Conservation (phyloP, 2,329 filamentous ascomycete genomes). For the Sclerotinia nivalis region DNA sequence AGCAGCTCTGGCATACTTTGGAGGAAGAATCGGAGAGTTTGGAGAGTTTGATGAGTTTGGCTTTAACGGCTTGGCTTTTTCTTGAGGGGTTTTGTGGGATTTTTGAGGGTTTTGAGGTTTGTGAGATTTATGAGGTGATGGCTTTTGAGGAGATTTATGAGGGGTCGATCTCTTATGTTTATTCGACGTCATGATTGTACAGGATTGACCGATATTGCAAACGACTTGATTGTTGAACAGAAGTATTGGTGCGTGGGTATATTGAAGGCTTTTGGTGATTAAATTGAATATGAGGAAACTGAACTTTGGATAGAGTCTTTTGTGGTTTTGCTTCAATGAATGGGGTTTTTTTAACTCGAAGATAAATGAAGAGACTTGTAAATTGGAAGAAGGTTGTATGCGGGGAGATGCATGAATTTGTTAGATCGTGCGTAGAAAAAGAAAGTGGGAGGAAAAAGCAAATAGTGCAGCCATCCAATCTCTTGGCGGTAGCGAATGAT, state of each 20-base stretch:
- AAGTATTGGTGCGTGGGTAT: not conserved
- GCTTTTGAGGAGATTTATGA: not conserved
- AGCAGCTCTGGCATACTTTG: not conserved
- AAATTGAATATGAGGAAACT: not conserved
- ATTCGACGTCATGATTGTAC: not conserved
- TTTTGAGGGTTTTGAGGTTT: not conserved
- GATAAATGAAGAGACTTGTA: not conserved
- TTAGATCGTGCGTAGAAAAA: not conserved
- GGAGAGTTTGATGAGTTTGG: too few relatives aligned
- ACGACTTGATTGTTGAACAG: not conserved
- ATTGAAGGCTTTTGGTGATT: not conserved
- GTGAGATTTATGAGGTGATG: not conserved
- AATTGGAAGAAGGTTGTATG: not conserved
- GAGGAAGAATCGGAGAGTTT: not conserved
- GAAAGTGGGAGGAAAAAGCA: not conserved
- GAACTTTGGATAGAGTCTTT: not conserved
- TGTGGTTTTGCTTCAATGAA: not conserved
- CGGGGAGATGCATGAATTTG: not conserved
- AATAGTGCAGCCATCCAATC: too few relatives aligned
- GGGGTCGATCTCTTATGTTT: not conserved
- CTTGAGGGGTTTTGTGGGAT: not conserved
- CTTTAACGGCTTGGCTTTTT: not conserved
- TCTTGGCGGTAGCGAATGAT: not conserved
- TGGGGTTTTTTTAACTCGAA: not conserved
- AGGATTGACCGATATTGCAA: not conserved